Conservation (phyloP, 2,329 filamentous ascomycete species). For the Fusarium penzigii region DNA sequence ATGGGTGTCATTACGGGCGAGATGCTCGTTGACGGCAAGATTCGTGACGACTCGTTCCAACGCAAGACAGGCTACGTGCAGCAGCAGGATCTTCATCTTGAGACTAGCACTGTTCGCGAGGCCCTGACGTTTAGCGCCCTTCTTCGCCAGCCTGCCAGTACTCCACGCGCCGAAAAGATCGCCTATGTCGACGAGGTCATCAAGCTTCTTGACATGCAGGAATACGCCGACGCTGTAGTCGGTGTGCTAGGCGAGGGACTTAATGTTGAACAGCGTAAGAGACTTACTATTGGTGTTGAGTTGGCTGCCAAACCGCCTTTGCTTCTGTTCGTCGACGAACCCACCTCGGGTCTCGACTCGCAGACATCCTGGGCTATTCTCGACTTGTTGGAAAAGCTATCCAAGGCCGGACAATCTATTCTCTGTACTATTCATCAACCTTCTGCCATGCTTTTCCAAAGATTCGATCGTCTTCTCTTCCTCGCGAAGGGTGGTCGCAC, state of each 20-base stretch:
- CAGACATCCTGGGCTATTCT: constrained; percentile 72
- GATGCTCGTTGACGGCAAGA: constrained; percentile 69
- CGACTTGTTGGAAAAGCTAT: constrained; percentile 67
- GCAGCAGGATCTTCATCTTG: constrained; percentile 58
- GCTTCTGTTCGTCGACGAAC: constrained; percentile 56
- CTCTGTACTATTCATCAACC: constrained; percentile 56
- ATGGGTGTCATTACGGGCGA: constrained; percentile 72
- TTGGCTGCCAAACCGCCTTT: constrained; percentile 46
- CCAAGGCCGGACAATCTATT: constrained; percentile 51
- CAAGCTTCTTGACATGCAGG: constrained; percentile 54
- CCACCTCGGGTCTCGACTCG: constrained; percentile 56
- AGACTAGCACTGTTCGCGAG: constrained; percentile 48
- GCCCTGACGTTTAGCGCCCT: constrained; percentile 44
- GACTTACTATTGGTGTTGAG: constrained; percentile 53
- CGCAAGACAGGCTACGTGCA: constrained; percentile 73
- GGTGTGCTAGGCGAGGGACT: constrained; percentile 44
- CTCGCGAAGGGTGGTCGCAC: constrained; percentile 29
- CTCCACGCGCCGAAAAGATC: constrained; percentile 49
- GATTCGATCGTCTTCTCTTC: constrained; percentile 60
- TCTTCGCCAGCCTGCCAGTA: constrained; percentile 45
- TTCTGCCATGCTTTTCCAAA: constrained; percentile 37
- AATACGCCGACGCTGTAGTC: constrained; percentile 57
- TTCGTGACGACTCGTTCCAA: constrained; percentile 67
- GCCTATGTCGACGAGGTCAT: constrained; percentile 56
- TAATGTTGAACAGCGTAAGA: constrained; percentile 53